Conservation (phyloP, 352 stramenopile genomes). For the Globisporangium sylvaticum region DNA sequence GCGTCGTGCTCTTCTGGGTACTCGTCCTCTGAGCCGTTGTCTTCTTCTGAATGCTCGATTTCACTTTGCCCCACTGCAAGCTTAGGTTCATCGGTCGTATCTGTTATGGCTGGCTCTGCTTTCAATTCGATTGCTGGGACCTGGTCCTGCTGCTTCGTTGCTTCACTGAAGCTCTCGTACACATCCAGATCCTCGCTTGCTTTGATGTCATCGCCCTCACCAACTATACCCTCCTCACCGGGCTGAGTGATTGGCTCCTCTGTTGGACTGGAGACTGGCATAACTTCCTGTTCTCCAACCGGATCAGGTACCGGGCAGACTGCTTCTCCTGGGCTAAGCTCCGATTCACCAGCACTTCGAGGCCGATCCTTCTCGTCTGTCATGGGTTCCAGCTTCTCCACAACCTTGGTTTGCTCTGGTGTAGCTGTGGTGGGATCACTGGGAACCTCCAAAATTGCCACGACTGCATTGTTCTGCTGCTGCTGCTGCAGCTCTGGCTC, state of each 20-base stretch:
- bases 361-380: neutral
- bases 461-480: neutral
- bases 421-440: neutral
- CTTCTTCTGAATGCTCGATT: neutral
- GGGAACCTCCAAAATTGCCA: neutral
- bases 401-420: neutral
- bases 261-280: neutral
- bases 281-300: neutral
- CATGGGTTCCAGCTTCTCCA: neutral
- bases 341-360: neutral
- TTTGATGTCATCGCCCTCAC: neutral
- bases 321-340: neutral
- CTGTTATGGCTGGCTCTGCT: neutral
- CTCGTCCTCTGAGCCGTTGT: neutral
- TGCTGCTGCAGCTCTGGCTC: neutral
- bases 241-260: neutral
- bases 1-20: neutral
- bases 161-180: conserved; percentile 1
- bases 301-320: neutral
- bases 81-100: neutral
- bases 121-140: neutral
- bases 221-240: neutral
- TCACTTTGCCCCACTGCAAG: neutral
- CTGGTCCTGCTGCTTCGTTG: neutral
- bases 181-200: neutral